Evolutionary conservation across 2,329 filamentous ascomycete species (phyloP), one percentile per base, ranked within the genome.

Genomic region (Pestalotiopsis sp.): DNA sequence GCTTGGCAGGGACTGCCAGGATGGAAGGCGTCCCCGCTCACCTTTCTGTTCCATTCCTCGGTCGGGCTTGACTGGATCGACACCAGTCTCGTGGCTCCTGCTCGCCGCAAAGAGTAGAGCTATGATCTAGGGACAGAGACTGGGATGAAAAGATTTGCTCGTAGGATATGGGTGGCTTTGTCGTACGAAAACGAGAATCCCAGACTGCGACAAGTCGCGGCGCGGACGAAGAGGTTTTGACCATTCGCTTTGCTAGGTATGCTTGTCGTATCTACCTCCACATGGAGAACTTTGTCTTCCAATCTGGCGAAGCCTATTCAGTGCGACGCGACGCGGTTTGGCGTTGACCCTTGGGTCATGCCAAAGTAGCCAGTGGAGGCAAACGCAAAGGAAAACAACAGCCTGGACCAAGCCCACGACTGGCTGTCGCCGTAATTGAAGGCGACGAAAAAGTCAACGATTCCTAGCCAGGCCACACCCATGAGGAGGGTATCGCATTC

Each of bases 401-500:
- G 57, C 2, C 57, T 12, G 25, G 2, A 36, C 23, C 23, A 36
- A 6, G 27, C 57, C 57, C 57, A 59, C 2, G 2, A 6, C 11
- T 7, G 14, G 17, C 25, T 59, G 3, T 58, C 25, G 27, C 57
- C 57, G 25, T 59, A n/a, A 23, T 6, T 27, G 17, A 12, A 27
- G 20, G 25, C 57, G 27, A 59, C 57, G 11, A 36, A 59, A 6
- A 59, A 27, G 14, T 59, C 57, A 4, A 14, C 17, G 9, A 59
- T 59, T 9, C 23, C 57, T 11, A 36, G 25, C 27, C 11, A 59
- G 11, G 25, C 57, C 57, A n/a, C 13, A 3, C 66, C 66, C 63
- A 66, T 64, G 23, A 70, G 2, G 2, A 70, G 27, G 23, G 63
- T 49, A 17, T 70, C 68, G 57, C 66, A 70, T 20, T 38, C 68